Conservation (phyloP, 257 asterid species). For the Salvia hispanica region DNA sequence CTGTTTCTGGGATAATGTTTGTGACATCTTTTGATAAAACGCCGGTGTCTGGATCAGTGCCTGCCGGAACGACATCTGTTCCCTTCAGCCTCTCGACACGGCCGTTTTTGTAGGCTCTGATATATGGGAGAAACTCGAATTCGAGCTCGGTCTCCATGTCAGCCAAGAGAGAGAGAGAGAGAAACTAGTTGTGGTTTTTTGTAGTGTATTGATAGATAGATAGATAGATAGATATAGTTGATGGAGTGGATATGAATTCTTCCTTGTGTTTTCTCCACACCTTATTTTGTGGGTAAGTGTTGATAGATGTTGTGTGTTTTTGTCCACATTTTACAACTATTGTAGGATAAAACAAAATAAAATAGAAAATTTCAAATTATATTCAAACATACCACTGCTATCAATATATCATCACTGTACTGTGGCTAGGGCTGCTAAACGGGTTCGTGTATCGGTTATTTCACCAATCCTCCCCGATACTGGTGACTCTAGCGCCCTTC, state of each 20-base stretch:
- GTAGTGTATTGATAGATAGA: slow-evolving; percentile 6
- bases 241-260: slow-evolving; percentile 16
- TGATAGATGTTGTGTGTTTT: neutral
- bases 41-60: slow-evolving; percentile 39
- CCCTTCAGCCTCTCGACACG: slow-evolving; percentile 40
- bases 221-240: neutral
- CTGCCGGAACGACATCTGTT: slow-evolving; percentile 35
- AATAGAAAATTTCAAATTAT: neutral
- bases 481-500: slow-evolving; percentile 42
- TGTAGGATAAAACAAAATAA: neutral
- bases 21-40: slow-evolving; percentile 45
- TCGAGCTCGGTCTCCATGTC: slow-evolving; percentile 30
- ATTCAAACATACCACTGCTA: neutral
- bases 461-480: too few species aligned
- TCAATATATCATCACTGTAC: slow-evolving; percentile 23
- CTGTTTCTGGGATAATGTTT: slow-evolving; percentile 39
- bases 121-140: slow-evolving; percentile 34
- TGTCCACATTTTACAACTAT: slow-evolving; percentile 2
- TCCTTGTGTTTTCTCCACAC: slow-evolving; percentile 3
- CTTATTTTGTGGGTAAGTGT: neutral
- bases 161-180: neutral
- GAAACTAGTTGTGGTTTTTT: too few species aligned
- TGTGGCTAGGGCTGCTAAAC: slow-evolving; percentile 14
- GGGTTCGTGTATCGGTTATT: too few species aligned
- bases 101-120: slow-evolving; percentile 46